Evolutionary conservation across 768 basidiomycete species (phyloP).

Genomic region (Rhizopogon sp.): DNA sequence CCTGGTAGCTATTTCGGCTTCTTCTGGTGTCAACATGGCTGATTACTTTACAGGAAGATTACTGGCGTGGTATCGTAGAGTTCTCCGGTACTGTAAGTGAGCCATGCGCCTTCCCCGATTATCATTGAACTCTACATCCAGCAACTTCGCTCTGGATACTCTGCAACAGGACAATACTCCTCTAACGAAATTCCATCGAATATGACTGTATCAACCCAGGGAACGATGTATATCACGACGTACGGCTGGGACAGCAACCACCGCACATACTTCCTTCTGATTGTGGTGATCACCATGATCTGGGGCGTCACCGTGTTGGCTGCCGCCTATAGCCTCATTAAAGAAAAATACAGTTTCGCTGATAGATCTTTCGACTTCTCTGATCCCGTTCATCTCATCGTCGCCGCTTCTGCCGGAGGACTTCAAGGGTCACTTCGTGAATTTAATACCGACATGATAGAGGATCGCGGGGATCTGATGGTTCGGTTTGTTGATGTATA

Average conservation of each 20-base stretch:
- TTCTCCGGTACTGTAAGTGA: conserved; percentile 4
- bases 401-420: neutral
- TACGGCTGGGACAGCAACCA: conserved; percentile 1
- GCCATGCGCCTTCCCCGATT: neutral
- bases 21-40: too few species aligned
- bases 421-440: neutral
- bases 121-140: neutral
- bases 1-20: neutral
- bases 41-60: neutral
- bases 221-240: conserved; percentile 4
- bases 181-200: neutral
- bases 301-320: neutral
- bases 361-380: conserved; percentile 4
- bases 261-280: neutral
- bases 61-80: conserved; percentile 7
- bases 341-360: neutral
- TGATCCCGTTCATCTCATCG: neutral
- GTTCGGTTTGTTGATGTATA: neutral
- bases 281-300: neutral
- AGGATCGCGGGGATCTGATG: neutral
- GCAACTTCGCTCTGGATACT: conserved; percentile 6
- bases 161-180: neutral
- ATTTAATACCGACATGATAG: neutral
- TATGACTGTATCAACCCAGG: neutral
- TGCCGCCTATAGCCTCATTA: neutral